These are phyloP conservation scores for Talaromyces sp. DNA, from an alignment of 2,329 filamentous ascomycete genomes.

Conservation along the genomic window DNA sequence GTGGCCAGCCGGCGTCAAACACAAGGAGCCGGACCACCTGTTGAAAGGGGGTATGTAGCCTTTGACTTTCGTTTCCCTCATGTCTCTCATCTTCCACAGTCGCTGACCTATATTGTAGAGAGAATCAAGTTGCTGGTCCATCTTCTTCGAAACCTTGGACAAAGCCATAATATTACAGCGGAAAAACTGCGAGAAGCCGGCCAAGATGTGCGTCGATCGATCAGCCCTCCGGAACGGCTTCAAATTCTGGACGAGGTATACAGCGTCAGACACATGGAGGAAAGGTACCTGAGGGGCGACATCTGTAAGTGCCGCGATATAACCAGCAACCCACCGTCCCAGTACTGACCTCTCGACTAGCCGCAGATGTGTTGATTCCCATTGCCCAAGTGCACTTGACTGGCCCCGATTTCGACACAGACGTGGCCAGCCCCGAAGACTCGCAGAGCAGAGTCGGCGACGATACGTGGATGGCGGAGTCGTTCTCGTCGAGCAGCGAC, in stretches of 20 bases:
- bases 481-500: constrained; percentile 3
- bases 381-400: constrained; percentile 23
- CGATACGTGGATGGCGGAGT: constrained; percentile 5
- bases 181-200: constrained; percentile 35
- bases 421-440: constrained; percentile 6
- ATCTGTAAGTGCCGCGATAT: constrained; percentile 23
- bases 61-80: not conserved
- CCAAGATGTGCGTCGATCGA: constrained; percentile 33
- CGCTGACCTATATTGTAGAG: constrained; percentile 18
- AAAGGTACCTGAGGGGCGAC: constrained; percentile 30
- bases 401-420: constrained; percentile 16
- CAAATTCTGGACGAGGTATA: constrained; percentile 38
- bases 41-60: constrained; percentile 32
- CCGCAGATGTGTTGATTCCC: constrained; percentile 23
- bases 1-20: constrained; percentile 35
- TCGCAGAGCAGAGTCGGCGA: not conserved
- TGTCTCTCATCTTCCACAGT: not conserved
- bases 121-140: constrained; percentile 35
- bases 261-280: constrained; percentile 33
- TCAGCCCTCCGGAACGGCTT: constrained; percentile 28
- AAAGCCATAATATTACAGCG: constrained; percentile 31
- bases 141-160: constrained; percentile 33
- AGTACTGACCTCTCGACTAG: constrained; percentile 12
- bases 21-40: constrained; percentile 42
- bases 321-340: not conserved